A percentile compares a stretch with the other conserved stretches of the same genome.
Conservation (phyloP, 768 basidiomycete genomes). For the Mrakia hoshinonis region DNA sequence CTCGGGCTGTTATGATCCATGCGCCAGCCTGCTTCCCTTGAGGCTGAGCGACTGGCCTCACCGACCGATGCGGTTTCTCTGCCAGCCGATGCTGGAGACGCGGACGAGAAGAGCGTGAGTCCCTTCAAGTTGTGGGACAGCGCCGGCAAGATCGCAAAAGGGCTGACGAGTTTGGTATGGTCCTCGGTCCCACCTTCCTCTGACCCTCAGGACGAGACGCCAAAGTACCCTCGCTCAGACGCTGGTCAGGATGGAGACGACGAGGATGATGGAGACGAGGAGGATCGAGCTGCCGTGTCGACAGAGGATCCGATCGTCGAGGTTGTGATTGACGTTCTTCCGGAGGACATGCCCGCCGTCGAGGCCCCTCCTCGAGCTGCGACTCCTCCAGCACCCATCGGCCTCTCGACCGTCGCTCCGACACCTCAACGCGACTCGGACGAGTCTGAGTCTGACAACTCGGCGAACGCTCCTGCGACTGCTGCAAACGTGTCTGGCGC, state of each 20-base stretch:
- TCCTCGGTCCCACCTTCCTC: neutral
- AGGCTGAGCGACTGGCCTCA: neutral
- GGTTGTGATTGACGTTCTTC: too few species aligned
- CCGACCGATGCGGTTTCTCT: neutral
- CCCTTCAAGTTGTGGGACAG: neutral
- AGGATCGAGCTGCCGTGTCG: neutral
- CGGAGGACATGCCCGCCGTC: neutral
- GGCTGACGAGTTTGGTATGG: neutral
- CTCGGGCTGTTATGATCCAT: too few species aligned
- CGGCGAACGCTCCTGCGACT: neutral
- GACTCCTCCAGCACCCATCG: neutral
- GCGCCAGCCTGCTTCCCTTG: neutral
- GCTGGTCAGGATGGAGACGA: conserved; percentile 4
- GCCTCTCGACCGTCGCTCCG: neutral
- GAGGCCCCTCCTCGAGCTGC: neutral
- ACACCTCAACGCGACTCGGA: conserved; percentile 9
- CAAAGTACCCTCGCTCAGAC: neutral
- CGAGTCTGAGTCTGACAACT: conserved; percentile 4
- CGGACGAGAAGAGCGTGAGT: conserved; percentile 1
- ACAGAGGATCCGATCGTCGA: neutral
- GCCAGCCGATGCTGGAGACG: too few species aligned
- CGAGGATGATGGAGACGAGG: conserved; percentile 6
- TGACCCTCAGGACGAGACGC: neutral
- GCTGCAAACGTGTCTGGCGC: neutral
- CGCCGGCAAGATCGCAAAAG: neutral